Evolutionary conservation across 2,329 filamentous ascomycete genomes (phyloP), one percentile per base, ranked within the genome.

Genomic region (Apiospora malaysiana): DNA sequence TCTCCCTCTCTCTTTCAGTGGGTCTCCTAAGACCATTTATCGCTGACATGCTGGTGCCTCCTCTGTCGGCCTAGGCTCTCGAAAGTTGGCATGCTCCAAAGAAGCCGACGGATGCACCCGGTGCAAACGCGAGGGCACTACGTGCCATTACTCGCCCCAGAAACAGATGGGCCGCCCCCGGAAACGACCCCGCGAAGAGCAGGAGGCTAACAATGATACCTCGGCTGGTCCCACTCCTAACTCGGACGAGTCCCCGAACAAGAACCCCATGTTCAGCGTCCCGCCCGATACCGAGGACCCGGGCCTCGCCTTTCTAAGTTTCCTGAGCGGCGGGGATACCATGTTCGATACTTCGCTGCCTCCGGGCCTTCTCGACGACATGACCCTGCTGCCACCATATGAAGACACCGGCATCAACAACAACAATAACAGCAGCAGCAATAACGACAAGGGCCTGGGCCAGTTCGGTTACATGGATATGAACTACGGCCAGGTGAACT

Each of bases 161-260:
- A 92, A 92, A 79, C 88, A 83, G 51, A 92, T 92, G 90, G 90
- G 90, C 4, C 84, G 90, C 56, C 90, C 90, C 27, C 83, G 89
- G 70, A 92, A 92, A 80, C 83, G 88, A 71, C 85, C 81, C 47
- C 79, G 79, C 69, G 78, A 80, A 12, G 76, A 77, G 59, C 42
- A 73, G 32, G 32, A 32, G 16, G 25, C 51, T 63, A 63, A 12
- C 10, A n/a, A 40, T 5, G 32, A 68, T 1, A 16, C 68, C 25
- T 18, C 66, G 25, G 49, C 59, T 49, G 51, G 59, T 21, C 45
- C 68, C 32, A 67, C 68, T 45, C 63, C 68, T 45, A 63, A 21
- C 21, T 37, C 27, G 56, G 56, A 63, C 21, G 69, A 72, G 51
- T 70, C 74, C 9, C 69, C 74, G 10, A 70, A 56, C 12, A 79